Percentiles rank a stretch among this genome's conserved stretches.
Conservation (phyloP, 1,284 basidiomycete species). For the Cryptococcus sp. region DNA sequence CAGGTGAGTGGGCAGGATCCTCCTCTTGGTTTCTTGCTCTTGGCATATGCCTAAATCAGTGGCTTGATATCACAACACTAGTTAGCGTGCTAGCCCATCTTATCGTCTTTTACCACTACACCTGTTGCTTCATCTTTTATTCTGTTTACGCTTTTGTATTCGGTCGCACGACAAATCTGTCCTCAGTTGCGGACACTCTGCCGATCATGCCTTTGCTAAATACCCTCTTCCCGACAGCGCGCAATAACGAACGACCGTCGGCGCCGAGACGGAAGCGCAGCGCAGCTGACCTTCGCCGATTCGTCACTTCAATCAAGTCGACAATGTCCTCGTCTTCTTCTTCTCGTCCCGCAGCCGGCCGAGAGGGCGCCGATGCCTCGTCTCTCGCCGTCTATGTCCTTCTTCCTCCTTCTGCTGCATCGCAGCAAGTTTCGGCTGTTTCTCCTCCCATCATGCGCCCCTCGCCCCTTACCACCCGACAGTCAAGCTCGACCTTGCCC, state of each 20-base stretch:
- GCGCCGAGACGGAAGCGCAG: conserved; percentile 12
- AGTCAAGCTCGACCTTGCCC: conserved; percentile 19
- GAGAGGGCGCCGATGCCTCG: not conserved
- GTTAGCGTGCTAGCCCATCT: no score
- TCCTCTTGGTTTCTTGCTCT: no score
- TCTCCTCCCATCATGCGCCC: conserved; percentile 13
- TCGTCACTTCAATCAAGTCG: conserved; percentile 10
- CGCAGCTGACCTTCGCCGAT: conserved; percentile 11
- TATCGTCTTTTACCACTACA: no score
- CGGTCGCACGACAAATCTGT: not conserved
- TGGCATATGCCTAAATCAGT: no score
- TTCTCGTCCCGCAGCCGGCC: not conserved
- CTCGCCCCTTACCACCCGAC: conserved; percentile 19
- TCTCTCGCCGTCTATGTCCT: conserved; percentile 24
- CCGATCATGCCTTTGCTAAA: conserved; percentile 11
- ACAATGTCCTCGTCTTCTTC: conserved; percentile 7
- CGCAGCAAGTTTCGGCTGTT: conserved; percentile 15
- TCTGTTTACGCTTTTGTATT: no score
- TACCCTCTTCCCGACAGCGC: conserved; percentile 12
- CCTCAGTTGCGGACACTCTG: not conserved
- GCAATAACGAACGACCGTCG: conserved; percentile 2
- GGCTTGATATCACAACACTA: no score
- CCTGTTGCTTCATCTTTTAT: no score
- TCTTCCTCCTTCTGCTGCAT: conserved; percentile 32
- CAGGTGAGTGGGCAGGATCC: no score